A percentile compares a stretch with the other conserved stretches of the same genome.
Conservation (phyloP, 305 asterid species). For the Solanum aculeatissimum region DNA sequence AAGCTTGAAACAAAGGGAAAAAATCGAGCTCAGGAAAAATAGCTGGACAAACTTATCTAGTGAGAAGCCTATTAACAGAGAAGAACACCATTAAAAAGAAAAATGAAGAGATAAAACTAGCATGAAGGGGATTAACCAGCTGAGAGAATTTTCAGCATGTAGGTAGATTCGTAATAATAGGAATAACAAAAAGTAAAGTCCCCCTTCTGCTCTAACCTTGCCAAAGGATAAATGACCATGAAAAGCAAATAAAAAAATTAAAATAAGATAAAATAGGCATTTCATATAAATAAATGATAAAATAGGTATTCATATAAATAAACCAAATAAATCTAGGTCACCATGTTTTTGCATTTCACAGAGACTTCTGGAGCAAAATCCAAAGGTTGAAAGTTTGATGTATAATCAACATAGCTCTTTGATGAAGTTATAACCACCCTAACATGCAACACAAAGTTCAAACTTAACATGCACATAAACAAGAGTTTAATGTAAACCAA, state of each 20-base stretch:
- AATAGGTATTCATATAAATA: background rate
- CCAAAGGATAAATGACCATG: background rate
- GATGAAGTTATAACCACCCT: background rate
- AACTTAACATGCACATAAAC: background rate
- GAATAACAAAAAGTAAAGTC: background rate
- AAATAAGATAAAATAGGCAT: background rate
- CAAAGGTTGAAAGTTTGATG: background rate
- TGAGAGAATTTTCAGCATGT: background rate
- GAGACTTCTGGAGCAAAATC: background rate
- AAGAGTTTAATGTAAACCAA: constrained; percentile 4
- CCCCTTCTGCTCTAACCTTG: background rate
- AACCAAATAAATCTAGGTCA: background rate
- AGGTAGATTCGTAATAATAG: background rate
- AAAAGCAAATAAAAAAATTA: background rate
- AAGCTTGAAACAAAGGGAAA: background rate
- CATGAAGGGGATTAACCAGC: background rate
- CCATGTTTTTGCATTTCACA: background rate
- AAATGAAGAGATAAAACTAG: background rate
- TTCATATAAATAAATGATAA: background rate
- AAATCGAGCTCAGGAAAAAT: background rate
- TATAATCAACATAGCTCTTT: background rate
- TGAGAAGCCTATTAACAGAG: background rate
- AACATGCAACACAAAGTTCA: background rate
- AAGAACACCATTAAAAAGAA: background rate
- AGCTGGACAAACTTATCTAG: background rate